Percentiles rank a stretch among this genome's conserved stretches.
phyloP scores from a whole-genome alignment of 2,329 filamentous ascomycete genomes.

The Diplodia sapinea region DNA sequence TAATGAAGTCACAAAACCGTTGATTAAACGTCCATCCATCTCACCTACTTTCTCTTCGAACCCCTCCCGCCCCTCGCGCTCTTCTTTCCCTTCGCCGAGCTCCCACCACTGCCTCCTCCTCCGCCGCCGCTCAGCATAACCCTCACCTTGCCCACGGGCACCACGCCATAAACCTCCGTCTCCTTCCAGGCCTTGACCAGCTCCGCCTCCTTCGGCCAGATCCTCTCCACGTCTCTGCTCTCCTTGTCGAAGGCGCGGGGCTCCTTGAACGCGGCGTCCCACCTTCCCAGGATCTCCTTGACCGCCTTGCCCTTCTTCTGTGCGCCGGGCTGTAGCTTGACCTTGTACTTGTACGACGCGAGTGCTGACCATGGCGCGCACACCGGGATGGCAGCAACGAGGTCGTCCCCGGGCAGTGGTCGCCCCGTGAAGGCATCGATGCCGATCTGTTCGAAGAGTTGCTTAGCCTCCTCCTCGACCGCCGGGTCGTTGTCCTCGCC shows the following conservation, averaged over 20 bases:
- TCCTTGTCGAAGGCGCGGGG: slow-evolving; percentile 52
- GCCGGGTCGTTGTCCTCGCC: slow-evolving; percentile 49
- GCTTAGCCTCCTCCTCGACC: slow-evolving; percentile 64
- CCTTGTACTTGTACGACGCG: slow-evolving; percentile 85
- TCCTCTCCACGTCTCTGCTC: slow-evolving; percentile 67
- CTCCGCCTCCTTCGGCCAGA: slow-evolving; percentile 88
- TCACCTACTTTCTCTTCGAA: slow-evolving; percentile 40
- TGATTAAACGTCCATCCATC: no score
- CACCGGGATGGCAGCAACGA: slow-evolving; percentile 68
- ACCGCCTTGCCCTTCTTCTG: slow-evolving; percentile 95
- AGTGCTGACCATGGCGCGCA: slow-evolving; percentile 69
- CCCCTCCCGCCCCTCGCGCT: slow-evolving; percentile 41
- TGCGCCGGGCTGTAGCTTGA: slow-evolving; percentile 87
- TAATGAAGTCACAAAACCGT: no score
- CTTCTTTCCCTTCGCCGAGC: slow-evolving; percentile 37
- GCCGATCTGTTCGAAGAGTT: slow-evolving; percentile 56
- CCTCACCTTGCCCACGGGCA: slow-evolving; percentile 80
- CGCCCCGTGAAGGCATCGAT: slow-evolving; percentile 78
- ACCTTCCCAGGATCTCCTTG: slow-evolving; percentile 83
- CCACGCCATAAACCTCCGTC: slow-evolving; percentile 78
- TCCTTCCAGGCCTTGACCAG: slow-evolving; percentile 80
- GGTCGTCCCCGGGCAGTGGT: slow-evolving; percentile 81
- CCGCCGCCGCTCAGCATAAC: slow-evolving; percentile 69
- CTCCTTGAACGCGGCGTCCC: slow-evolving; percentile 69
- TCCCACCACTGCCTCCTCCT: slow-evolving; percentile 38